Evolutionary conservation across 2,329 filamentous ascomycete species (phyloP).

Genomic region (Bisporella sp.): DNA sequence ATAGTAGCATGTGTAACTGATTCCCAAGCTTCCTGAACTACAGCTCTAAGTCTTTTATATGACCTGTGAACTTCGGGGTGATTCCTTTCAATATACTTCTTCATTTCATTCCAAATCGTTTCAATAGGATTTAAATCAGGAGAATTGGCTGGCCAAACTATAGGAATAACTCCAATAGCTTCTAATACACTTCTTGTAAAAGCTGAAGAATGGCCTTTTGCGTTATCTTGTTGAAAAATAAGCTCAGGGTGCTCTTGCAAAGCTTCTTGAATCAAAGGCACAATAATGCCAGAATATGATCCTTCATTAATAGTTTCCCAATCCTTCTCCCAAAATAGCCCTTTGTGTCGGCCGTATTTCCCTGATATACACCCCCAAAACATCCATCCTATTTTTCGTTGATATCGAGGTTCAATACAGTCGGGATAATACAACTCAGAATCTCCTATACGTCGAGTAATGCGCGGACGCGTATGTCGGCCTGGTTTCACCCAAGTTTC

Average conservation of each 20-base stretch:
- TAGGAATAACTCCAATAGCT: too few relatives aligned
- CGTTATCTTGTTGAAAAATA: not conserved
- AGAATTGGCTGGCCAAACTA: too few relatives aligned
- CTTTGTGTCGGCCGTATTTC: not conserved
- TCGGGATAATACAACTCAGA: not conserved
- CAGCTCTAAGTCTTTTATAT: too few relatives aligned
- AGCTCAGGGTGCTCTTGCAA: not conserved
- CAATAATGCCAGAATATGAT: not conserved
- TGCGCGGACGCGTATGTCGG: not conserved
- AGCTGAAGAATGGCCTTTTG: not conserved
- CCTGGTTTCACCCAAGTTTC: slow-evolving; percentile 9
- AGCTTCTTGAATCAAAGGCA: not conserved
- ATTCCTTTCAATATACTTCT: too few relatives aligned
- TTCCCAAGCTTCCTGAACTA: too few relatives aligned
- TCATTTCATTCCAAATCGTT: too few relatives aligned
- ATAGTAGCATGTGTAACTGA: too few relatives aligned
- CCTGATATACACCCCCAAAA: not conserved
- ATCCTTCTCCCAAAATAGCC: not conserved
- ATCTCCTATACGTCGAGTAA: not conserved
- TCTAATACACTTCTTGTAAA: too few relatives aligned
- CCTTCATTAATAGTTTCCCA: not conserved
- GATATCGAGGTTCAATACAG: not conserved
- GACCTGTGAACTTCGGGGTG: too few relatives aligned
- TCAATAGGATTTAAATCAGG: too few relatives aligned
- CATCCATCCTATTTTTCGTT: not conserved